These are phyloP conservation scores for Thelonectria blattea DNA, from an alignment of 2,329 filamentous ascomycete genomes.

Conservation along the genomic window DNA sequence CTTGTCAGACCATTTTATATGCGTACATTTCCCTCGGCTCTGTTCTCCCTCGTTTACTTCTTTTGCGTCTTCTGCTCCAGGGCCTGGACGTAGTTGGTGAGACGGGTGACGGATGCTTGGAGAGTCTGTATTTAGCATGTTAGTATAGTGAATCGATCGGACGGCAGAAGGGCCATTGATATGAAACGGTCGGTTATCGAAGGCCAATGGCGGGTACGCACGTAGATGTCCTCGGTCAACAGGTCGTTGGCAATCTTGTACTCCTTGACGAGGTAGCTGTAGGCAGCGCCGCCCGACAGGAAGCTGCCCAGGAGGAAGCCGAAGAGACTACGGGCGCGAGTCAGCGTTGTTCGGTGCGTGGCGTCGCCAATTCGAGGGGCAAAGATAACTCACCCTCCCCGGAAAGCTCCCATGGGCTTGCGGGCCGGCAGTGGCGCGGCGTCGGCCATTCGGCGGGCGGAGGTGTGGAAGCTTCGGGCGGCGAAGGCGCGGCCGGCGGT, in stretches of 20 bases:
- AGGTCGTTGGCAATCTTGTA: slow-evolving; percentile 94
- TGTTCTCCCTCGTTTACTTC: slow-evolving; percentile 61
- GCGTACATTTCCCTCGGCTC: slow-evolving; percentile 26
- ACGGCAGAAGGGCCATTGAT: not conserved
- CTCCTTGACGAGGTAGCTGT: slow-evolving; percentile 91
- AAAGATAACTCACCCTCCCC: slow-evolving; percentile 59
- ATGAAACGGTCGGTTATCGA: not conserved
- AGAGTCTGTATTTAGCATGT: slow-evolving; percentile 65
- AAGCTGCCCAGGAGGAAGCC: slow-evolving; percentile 89
- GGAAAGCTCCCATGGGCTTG: slow-evolving; percentile 66
- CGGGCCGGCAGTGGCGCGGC: slow-evolving; percentile 58
- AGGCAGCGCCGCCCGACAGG: slow-evolving; percentile 79
- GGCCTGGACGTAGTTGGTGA: slow-evolving; percentile 81
- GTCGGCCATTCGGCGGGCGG: slow-evolving; percentile 52
- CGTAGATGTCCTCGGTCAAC: slow-evolving; percentile 93
- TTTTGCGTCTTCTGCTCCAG: slow-evolving; percentile 83
- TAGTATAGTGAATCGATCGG: not conserved
- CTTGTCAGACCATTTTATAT: slow-evolving; percentile 26
- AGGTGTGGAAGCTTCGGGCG: slow-evolving; percentile 57
- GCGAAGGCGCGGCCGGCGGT: slow-evolving; percentile 48
- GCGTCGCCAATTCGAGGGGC: slow-evolving; percentile 6
- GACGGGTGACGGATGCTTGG: slow-evolving; percentile 83
- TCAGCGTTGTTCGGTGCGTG: slow-evolving; percentile 11
- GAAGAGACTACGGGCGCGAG: slow-evolving; percentile 67
- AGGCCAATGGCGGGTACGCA: slow-evolving; percentile 57